Evolutionary conservation across 2,329 filamentous ascomycete genomes (phyloP).

Genomic region (Podosphaera fusca): DNA sequence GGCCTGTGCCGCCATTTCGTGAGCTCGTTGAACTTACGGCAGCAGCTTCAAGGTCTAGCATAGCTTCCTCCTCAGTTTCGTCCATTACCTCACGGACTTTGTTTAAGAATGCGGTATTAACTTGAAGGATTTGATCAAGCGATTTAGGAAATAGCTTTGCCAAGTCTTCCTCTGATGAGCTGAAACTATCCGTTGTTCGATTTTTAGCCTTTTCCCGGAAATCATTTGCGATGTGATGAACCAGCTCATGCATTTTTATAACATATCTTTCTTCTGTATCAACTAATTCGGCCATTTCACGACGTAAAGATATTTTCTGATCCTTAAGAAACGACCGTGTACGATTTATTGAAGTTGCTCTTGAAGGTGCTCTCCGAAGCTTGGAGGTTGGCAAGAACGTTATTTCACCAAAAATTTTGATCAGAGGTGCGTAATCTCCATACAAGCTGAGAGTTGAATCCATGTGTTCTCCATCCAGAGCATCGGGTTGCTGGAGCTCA

Average conservation of each 20-base stretch:
- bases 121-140: conserved; percentile 54
- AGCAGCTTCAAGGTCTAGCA: conserved; percentile 47
- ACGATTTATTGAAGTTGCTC: conserved; percentile 57
- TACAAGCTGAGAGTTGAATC: conserved; percentile 47
- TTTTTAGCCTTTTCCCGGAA: conserved; percentile 47
- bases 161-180: conserved; percentile 48
- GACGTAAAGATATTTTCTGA: conserved; percentile 34
- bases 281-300: conserved; percentile 74
- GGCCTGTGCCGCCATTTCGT: conserved; percentile 22
- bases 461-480: conserved; percentile 35
- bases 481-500: conserved; percentile 34
- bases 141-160: conserved; percentile 61
- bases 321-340: conserved; percentile 55
- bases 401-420: conserved; percentile 61
- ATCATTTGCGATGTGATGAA: conserved; percentile 58
- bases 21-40: conserved; percentile 24
- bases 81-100: conserved; percentile 58
- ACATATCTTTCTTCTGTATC: conserved; percentile 93
- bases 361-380: conserved; percentile 66
- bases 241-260: conserved; percentile 61
- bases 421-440: conserved; percentile 50
- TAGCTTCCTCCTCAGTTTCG: conserved; percentile 59
- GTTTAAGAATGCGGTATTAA: conserved; percentile 62
- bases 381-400: conserved; percentile 73
- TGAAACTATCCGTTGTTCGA: conserved; percentile 36